A percentile compares a stretch with the other conserved stretches of the same genome.
Evolutionary conservation across 305 asterid genomes (phyloP).

Genomic region (Rubia balearica): DNA sequence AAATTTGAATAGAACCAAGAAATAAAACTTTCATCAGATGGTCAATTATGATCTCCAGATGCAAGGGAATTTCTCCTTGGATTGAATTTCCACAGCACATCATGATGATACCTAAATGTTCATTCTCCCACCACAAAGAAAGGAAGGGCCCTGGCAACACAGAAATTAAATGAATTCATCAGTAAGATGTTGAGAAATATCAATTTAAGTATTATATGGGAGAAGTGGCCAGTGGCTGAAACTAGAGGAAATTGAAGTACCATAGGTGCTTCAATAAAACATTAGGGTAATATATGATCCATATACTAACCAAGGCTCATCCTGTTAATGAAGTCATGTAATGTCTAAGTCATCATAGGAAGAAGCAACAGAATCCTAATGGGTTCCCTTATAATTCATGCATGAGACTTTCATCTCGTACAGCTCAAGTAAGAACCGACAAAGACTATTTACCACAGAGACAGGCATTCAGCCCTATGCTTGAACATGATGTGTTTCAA

Average conservation of each 20-base stretch:
- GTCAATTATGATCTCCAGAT: neutral
- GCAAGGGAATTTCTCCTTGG: neutral
- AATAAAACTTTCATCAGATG: neutral
- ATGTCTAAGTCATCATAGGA: neutral
- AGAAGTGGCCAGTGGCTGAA: neutral
- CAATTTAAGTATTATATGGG: too few species aligned
- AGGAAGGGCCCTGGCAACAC: constrained; percentile 28
- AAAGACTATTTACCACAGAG: too few species aligned
- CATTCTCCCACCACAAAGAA: constrained; percentile 26
- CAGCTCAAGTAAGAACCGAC: neutral
- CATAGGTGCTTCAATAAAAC: neutral
- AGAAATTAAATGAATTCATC: constrained; percentile 9
- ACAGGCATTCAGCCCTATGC: too few species aligned
- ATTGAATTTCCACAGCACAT: neutral
- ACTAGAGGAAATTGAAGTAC: neutral
- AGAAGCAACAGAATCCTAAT: neutral
- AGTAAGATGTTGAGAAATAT: neutral
- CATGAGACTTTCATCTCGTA: neutral
- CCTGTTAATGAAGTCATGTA: neutral
- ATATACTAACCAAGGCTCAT: neutral
- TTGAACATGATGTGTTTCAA: too few species aligned
- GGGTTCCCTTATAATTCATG: neutral
- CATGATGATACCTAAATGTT: neutral
- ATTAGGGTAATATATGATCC: neutral
- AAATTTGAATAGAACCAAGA: neutral